Evolutionary conservation across 495 filamentous ascomycete species (phyloP), one percentile per base, ranked within the genome.

Genomic region (Immersiella caudata): DNA sequence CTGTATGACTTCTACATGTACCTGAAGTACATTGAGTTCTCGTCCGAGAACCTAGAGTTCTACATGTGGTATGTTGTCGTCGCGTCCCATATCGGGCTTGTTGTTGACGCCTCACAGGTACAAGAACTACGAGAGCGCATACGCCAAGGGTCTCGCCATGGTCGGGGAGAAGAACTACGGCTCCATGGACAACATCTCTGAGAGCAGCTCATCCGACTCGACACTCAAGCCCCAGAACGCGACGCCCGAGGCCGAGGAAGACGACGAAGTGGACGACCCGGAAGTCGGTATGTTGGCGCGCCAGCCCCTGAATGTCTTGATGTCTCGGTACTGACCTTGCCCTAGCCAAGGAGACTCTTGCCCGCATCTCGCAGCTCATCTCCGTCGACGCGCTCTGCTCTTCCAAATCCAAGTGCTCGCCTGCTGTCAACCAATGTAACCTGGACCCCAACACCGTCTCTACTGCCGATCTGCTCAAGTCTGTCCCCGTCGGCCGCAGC

Each of bases 21-120:
- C 60, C 72, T 79, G n/a, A 77, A 77, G 69, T 72, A 79, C 72
- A 77, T 79, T 40, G 76, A 79, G 69, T 75, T 70, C 67, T 79
- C 76, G 36, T 65, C 74, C 18, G 76, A 79, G 68, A 79, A 79
- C 51, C 84, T 93, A 64, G 88, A 92, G 73, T 90, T 91, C 51
- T 92, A 93, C 72, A 86, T 91, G 27, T 93, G 90, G 90, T 93
- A 91, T 70, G 89, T 51, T 22, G 16, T 46, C 29, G 51, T 54
- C 52, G 22, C 26, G 20, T 21, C 3, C 12, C 9, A 0, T n/a
- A 26, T 22, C 24, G 21, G n/a, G 33, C 40, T 12, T 68, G 36
- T 49, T 56, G 49, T 35, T 29, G 1, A 46, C 27, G 16, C 27
- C 46, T 7, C 18, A 1, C 61, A 79, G 77, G 77, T 81, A 72